Percentiles rank a stretch among this genome's conserved stretches.
phyloP scores from a whole-genome alignment of 139 green algal genomes.

The Ettlia oleoabundans region DNA sequence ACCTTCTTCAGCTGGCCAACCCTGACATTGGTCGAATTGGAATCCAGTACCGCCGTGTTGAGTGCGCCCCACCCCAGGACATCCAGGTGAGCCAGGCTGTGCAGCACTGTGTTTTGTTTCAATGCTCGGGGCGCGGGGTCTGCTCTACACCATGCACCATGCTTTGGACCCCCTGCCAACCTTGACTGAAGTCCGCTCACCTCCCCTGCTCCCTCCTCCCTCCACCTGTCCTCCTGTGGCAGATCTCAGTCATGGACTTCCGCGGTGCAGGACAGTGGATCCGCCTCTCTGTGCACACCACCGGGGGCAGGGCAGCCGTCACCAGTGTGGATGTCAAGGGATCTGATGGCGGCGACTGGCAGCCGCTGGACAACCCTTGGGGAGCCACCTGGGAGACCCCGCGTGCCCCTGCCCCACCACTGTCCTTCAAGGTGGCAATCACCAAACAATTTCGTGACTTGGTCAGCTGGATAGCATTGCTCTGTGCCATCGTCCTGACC shows the following conservation, averaged over 20 bases:
- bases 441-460: too few relatives aligned
- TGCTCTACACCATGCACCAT: neutral
- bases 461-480: too few relatives aligned
- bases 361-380: conserved; percentile 50
- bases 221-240: neutral
- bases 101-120: too few relatives aligned
- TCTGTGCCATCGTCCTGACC: too few relatives aligned
- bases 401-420: conserved; percentile 25
- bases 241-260: conserved; percentile 47
- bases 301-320: conserved; percentile 42
- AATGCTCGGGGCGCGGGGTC: too few relatives aligned
- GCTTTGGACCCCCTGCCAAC: neutral
- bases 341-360: conserved; percentile 31
- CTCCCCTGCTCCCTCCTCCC: neutral
- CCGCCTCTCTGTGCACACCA: conserved; percentile 36
- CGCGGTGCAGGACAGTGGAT: conserved; percentile 48
- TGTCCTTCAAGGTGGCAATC: conserved; percentile 43
- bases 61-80: conserved; percentile 46
- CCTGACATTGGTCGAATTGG: conserved; percentile 36
- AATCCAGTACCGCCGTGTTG: conserved; percentile 43
- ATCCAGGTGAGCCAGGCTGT: conserved; percentile 17
- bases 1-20: conserved; percentile 22
- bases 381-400: conserved; percentile 54
- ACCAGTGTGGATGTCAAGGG: conserved; percentile 45
- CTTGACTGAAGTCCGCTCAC: neutral